These are phyloP conservation scores for Ogataea thermomethanolica DNA, from an alignment of 805 yeast genomes.

Conservation along the genomic window DNA sequence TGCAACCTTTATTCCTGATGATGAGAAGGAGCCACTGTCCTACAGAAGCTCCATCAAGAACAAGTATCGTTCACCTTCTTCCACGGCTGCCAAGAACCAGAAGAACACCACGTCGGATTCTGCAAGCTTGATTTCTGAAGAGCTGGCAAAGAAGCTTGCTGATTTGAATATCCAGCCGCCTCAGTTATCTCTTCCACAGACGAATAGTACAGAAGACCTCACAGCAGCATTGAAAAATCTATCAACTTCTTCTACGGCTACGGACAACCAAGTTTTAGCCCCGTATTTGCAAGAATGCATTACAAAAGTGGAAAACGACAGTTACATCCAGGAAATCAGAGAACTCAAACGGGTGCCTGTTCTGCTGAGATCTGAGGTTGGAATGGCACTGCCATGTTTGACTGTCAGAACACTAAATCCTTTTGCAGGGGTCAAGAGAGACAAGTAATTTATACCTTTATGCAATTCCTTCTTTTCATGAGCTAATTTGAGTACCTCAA, in stretches of 20 bases:
- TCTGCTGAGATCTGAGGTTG: slow-evolving; percentile 83
- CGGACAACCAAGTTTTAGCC: slow-evolving; percentile 40
- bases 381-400: slow-evolving; percentile 93
- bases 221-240: slow-evolving; percentile 1
- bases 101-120: slow-evolving; percentile 33
- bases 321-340: slow-evolving; percentile 73
- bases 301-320: slow-evolving; percentile 59
- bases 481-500: not conserved
- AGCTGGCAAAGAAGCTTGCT: slow-evolving; percentile 46
- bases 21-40: slow-evolving; percentile 74
- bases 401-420: slow-evolving; percentile 92
- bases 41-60: slow-evolving; percentile 76
- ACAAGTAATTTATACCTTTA: slow-evolving; percentile 3
- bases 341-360: slow-evolving; percentile 81
- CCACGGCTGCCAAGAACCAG: slow-evolving; percentile 66
- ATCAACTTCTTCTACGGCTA: slow-evolving; percentile 5
- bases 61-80: slow-evolving; percentile 67
- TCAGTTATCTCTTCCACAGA: slow-evolving; percentile 26
- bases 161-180: slow-evolving; percentile 52
- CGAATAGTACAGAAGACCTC: slow-evolving; percentile 7
- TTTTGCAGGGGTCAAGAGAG: slow-evolving; percentile 37
- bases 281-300: slow-evolving; percentile 56
- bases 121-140: slow-evolving; percentile 35
- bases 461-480: slow-evolving; percentile 19
- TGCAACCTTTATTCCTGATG: slow-evolving; percentile 88